Evolutionary conservation across 768 basidiomycete genomes (phyloP).

Genomic region (Leccinum disarticulatum): DNA sequence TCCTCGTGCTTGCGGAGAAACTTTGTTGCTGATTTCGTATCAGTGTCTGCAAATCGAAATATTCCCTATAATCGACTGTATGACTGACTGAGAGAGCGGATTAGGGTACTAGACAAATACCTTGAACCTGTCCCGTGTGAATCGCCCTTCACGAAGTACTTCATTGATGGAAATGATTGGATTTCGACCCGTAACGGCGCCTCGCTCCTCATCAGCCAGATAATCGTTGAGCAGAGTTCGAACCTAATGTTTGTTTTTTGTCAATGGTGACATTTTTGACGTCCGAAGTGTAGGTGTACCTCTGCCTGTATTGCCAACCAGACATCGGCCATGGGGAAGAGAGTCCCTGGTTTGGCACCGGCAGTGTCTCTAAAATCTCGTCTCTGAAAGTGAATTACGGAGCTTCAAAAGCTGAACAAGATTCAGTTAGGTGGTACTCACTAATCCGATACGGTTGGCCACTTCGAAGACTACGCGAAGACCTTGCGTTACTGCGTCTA

Average conservation of each 20-base stretch:
- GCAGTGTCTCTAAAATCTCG: constrained; percentile 90
- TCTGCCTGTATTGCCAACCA: constrained; percentile 90
- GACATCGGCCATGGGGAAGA: constrained; percentile 84
- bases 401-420: background rate
- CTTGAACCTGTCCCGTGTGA: constrained; percentile 76
- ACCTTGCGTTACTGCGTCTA: constrained; percentile 92
- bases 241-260: constrained; percentile 49
- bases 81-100: background rate
- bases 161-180: constrained; percentile 94
- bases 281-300: constrained; percentile 41
- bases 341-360: constrained; percentile 67
- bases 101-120: constrained; percentile 36
- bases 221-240: constrained; percentile 84
- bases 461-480: constrained; percentile 89
- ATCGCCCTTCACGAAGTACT: constrained; percentile 80
- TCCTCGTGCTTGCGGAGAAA: constrained; percentile 78
- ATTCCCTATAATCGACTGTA: constrained; percentile 53
- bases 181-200: constrained; percentile 74
- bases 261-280: constrained; percentile 7
- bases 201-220: constrained; percentile 87
- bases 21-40: constrained; percentile 67
- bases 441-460: constrained; percentile 85
- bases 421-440: constrained; percentile 41
- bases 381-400: constrained; percentile 47
- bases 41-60: constrained; percentile 92